phyloP scores from a whole-genome alignment of 78 protist species.

The Mastigamoeba balamuthi region DNA sequence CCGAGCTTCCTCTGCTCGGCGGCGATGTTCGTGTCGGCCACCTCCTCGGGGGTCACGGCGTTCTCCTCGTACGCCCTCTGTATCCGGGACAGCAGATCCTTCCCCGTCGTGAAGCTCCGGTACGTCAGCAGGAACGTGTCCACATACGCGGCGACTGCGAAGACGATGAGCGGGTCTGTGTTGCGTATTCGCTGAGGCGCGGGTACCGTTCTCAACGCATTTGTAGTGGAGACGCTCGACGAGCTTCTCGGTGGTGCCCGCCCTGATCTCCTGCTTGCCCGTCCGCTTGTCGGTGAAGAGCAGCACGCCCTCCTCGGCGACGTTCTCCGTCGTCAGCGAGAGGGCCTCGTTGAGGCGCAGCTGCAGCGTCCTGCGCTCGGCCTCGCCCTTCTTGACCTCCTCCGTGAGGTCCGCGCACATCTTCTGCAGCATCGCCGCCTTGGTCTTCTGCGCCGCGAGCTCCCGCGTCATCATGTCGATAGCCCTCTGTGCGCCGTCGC shows the following conservation, averaged over 20 bases:
- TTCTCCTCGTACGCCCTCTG: slow-evolving; percentile 30
- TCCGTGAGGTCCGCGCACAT: slow-evolving; percentile 11
- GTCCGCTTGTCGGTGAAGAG: not conserved
- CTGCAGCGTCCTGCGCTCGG: slow-evolving; percentile 6
- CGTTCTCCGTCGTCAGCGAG: not conserved
- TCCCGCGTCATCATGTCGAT: not conserved
- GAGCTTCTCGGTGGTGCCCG: slow-evolving; percentile 40
- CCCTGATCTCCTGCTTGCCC: slow-evolving; percentile 38
- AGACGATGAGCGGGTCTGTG: not conserved
- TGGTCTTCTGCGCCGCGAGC: not conserved
- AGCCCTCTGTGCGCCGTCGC: not conserved
- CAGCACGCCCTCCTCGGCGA: slow-evolving; percentile 32
- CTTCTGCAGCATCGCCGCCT: slow-evolving; percentile 25
- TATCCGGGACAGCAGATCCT: slow-evolving; percentile 15
- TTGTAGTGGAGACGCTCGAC: slow-evolving; percentile 25
- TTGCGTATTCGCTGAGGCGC: not conserved
- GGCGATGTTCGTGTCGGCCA: not conserved
- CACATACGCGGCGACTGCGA: slow-evolving; percentile 14
- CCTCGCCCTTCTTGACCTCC: slow-evolving; percentile 2
- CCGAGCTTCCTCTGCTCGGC: slow-evolving; percentile 20
- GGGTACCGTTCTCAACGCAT: not conserved
- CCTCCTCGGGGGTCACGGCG: not conserved
- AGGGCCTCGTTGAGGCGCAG: slow-evolving; percentile 9
- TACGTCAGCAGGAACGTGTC: slow-evolving; percentile 52
- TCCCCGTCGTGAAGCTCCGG: slow-evolving; percentile 40